These are phyloP conservation scores for Camellia oleifera DNA, from an alignment of 179 eudicot species.

Conservation along the genomic window DNA sequence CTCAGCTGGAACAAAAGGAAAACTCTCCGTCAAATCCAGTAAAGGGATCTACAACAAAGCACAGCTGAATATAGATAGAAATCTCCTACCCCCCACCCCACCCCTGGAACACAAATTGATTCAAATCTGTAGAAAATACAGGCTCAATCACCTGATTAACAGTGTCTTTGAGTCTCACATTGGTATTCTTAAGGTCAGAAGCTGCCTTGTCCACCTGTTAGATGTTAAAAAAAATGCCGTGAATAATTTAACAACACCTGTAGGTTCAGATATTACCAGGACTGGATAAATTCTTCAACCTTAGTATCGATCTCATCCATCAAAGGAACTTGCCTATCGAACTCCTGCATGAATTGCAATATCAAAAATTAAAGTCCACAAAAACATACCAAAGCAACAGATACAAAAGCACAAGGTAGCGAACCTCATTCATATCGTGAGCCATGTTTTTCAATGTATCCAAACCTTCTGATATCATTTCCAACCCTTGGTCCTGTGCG, in stretches of 20 bases:
- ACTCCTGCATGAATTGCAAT: conserved; percentile 53
- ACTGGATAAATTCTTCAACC: conserved; percentile 39
- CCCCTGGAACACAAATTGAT: background rate
- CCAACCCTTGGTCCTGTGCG: conserved; percentile 89
- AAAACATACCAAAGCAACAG: background rate
- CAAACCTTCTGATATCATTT: conserved; percentile 93
- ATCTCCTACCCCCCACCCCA: no score
- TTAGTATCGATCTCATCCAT: conserved; percentile 99
- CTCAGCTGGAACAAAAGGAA: conserved; percentile 61
- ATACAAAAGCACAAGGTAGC: conserved; percentile 16
- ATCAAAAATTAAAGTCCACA: background rate
- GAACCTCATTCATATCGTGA: conserved; percentile 97
- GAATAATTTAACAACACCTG: background rate
- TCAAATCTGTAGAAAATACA: background rate
- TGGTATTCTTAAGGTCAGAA: conserved; percentile 91
- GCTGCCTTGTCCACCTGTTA: conserved; percentile 90
- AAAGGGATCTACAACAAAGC: background rate
- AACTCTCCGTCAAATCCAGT: background rate
- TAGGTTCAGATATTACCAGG: conserved; percentile 1
- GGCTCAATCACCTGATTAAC: conserved; percentile 74
- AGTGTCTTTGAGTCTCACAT: conserved; percentile 91
- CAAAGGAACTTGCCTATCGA: conserved; percentile 96
- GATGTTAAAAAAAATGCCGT: background rate
- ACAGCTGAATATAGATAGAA: background rate
- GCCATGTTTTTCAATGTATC: conserved; percentile 98